Evolutionary conservation across 2,329 filamentous ascomycete species (phyloP).

Genomic region (Botrytis paeoniae): DNA sequence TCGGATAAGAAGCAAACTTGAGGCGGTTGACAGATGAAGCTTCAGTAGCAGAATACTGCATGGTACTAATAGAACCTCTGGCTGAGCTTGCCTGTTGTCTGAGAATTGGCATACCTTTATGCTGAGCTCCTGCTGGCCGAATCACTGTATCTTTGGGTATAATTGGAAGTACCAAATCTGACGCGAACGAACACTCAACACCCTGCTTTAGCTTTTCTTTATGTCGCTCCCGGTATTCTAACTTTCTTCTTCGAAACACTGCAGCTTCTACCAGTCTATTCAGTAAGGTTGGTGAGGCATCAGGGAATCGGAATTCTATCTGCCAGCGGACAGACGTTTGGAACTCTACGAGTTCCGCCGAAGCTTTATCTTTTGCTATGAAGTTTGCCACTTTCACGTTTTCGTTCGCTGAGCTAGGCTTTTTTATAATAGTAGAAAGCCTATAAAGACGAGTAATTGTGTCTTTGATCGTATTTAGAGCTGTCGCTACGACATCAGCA

Average conservation of each 20-base stretch:
- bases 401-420: conserved; percentile 2
- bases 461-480: not conserved
- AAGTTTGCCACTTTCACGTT: conserved; percentile 5
- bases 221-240: conserved; percentile 10
- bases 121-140: not conserved
- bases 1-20: conserved; percentile 11
- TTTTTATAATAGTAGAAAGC: conserved; percentile 3
- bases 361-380: not conserved
- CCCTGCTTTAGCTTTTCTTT: conserved; percentile 10
- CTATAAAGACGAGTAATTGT: conserved; percentile 5
- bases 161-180: not conserved
- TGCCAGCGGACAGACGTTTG: conserved; percentile 7
- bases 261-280: conserved; percentile 5
- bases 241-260: conserved; percentile 6
- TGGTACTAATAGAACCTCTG: not conserved
- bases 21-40: conserved; percentile 10
- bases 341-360: not conserved
- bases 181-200: not conserved
- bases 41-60: conserved; percentile 14
- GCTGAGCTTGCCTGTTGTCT: not conserved
- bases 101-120: not conserved
- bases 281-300: not conserved
- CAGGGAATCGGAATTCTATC: conserved; percentile 1
- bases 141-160: not conserved
- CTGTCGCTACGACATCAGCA: not conserved